phyloP scores from a whole-genome alignment of 1,284 basidiomycete species.

The Cutaneotrichosporon sp. region DNA sequence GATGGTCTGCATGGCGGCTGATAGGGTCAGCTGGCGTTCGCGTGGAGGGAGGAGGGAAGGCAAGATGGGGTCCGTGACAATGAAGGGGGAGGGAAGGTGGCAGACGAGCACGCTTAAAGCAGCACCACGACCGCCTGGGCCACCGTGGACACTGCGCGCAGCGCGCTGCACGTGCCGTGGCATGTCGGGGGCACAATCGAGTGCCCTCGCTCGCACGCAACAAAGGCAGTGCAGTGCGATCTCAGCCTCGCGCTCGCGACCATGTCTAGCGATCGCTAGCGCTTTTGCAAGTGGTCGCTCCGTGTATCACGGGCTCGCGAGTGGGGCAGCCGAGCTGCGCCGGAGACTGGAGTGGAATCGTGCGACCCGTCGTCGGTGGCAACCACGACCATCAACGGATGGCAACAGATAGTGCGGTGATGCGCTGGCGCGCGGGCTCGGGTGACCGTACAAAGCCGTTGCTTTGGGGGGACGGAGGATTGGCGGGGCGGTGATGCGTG shows the following conservation, averaged over 20 bases:
- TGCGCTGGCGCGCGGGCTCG: slow-evolving; percentile 8
- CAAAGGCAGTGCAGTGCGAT: not conserved
- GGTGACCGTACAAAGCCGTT: not conserved
- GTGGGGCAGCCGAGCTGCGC: not conserved
- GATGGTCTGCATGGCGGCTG: slow-evolving; percentile 80
- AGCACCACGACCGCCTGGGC: not conserved
- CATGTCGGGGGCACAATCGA: not conserved
- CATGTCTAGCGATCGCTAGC: not conserved
- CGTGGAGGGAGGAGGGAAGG: not conserved
- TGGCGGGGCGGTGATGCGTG: not conserved
- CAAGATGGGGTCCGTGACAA: slow-evolving; percentile 2
- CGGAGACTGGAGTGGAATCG: not conserved
- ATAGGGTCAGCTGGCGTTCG: slow-evolving; percentile 5
- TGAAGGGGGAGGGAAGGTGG: not conserved
- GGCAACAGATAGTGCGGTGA: slow-evolving; percentile 1
- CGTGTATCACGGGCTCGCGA: not conserved
- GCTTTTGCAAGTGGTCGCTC: too few relatives aligned
- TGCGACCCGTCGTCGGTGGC: not conserved
- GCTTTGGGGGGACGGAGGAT: not conserved
- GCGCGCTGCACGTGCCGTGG: slow-evolving; percentile 1
- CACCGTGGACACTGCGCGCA: not conserved
- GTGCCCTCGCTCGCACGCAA: not conserved
- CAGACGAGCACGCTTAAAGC: not conserved
- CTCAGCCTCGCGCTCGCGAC: not conserved
- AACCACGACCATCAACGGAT: not conserved